Evolutionary conservation across 2,329 filamentous ascomycete genomes (phyloP).

Genomic region (Cordyceps fumosorosea): DNA sequence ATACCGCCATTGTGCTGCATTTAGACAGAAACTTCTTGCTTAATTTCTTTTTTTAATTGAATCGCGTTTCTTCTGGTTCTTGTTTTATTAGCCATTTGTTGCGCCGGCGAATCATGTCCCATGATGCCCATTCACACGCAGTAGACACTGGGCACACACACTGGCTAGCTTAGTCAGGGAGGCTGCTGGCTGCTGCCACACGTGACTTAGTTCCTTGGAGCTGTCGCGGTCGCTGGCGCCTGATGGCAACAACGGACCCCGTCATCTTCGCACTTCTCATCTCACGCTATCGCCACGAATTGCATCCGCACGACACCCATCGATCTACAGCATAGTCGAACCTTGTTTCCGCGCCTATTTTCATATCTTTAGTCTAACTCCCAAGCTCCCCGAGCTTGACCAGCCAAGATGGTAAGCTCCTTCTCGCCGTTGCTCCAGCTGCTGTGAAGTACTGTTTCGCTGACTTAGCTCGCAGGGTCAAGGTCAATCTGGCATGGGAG

Average conservation of each 20-base stretch:
- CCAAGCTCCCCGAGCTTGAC: constrained; percentile 24
- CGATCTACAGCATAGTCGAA: constrained; percentile 10
- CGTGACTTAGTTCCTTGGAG: constrained; percentile 21
- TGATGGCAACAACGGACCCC: constrained; percentile 27
- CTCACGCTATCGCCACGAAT: constrained; percentile 19
- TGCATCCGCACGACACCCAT: constrained; percentile 18
- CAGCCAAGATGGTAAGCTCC: constrained; percentile 30
- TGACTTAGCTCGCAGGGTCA: constrained; percentile 53
- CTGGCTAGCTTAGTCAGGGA: constrained; percentile 8
- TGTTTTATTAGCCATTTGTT: no score
- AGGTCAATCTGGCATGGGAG: constrained; percentile 81
- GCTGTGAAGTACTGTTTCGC: not conserved
- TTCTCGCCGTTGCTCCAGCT: not conserved
- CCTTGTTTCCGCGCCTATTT: not conserved
- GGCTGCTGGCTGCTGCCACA: constrained; percentile 19
- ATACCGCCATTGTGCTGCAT: not conserved
- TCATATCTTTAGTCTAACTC: not conserved
- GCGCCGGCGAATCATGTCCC: no score
- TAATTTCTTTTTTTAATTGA: not conserved
- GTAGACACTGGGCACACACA: no score
- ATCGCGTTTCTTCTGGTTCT: not conserved
- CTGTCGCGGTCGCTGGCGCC: constrained; percentile 43
- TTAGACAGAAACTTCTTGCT: not conserved
- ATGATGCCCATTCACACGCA: no score
- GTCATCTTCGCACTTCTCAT: constrained; percentile 25